phyloP scores from a whole-genome alignment of 345 rosid genomes.

The Geranium brycei region DNA sequence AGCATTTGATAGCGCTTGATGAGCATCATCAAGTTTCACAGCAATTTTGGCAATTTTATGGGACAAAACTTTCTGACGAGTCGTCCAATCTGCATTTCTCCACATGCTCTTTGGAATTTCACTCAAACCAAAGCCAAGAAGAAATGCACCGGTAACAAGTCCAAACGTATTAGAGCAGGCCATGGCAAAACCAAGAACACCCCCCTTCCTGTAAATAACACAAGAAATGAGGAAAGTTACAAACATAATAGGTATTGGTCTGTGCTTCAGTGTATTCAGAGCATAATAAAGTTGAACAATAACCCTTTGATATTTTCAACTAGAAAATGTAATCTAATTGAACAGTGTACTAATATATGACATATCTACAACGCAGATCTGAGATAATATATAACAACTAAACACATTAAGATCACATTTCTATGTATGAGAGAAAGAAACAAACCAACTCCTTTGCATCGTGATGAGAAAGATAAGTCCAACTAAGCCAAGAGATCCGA shows the following conservation, averaged over 20 bases:
- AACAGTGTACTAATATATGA: slow-evolving; percentile 8
- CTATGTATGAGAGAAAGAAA: slow-evolving; percentile 5
- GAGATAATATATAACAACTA: not conserved
- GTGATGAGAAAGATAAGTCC: slow-evolving; percentile 83
- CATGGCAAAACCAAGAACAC: slow-evolving; percentile 86
- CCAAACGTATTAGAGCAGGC: slow-evolving; percentile 99
- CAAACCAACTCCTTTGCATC: slow-evolving; percentile 50
- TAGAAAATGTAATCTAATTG: slow-evolving; percentile 2
- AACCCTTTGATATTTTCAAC: too few relatives aligned
- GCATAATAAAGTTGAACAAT: too few relatives aligned
- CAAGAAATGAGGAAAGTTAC: slow-evolving; percentile 1
- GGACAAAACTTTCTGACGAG: slow-evolving; percentile 89
- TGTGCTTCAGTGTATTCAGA: not conserved
- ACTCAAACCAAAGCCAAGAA: slow-evolving; percentile 97
- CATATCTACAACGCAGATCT: slow-evolving; percentile 1
- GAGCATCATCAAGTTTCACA: slow-evolving; percentile 93
- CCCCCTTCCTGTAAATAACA: slow-evolving; percentile 35
- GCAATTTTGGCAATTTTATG: slow-evolving; percentile 98
- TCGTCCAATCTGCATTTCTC: slow-evolving; percentile 88
- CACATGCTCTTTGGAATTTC: slow-evolving; percentile 86
- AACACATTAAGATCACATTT: not conserved
- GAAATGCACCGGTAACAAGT: slow-evolving; percentile 96
- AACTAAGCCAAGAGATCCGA: slow-evolving; percentile 76
- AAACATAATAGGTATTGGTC: not conserved
- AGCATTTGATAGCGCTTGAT: slow-evolving; percentile 92